Percentiles rank a stretch among this genome's conserved stretches.
phyloP scores from a whole-genome alignment of 768 basidiomycete genomes.

The Lanmaoa rubissima region DNA sequence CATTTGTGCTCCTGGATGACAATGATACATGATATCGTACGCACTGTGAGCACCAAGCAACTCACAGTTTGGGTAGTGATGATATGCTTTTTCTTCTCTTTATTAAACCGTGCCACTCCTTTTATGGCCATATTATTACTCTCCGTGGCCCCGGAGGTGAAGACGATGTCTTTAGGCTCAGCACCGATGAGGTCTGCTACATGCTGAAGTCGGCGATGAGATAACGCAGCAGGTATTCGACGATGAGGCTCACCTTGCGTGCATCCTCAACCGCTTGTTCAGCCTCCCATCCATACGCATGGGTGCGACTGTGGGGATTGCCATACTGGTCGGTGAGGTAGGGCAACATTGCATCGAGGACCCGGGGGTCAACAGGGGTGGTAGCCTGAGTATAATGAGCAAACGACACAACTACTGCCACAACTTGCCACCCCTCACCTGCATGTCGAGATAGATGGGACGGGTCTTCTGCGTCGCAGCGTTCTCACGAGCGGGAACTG shows the following conservation, averaged over 20 bases:
- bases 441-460: conserved; percentile 98
- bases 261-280: conserved; percentile 93
- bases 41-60: conserved; percentile 5
- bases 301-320: conserved; percentile 97
- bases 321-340: conserved; percentile 95
- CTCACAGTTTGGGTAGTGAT: conserved; percentile 92
- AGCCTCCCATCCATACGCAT: conserved; percentile 99
- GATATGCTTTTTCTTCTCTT: conserved; percentile 88
- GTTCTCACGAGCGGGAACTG: conserved; percentile 57
- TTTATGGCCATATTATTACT: conserved; percentile 98
- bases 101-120: conserved; percentile 93
- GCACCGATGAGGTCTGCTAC: conserved; percentile 93
- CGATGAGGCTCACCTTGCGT: conserved; percentile 56
- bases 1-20: conserved; percentile 92
- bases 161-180: conserved; percentile 91
- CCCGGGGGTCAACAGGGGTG: conserved; percentile 95
- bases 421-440: conserved; percentile 48
- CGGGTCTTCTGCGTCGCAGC: conserved; percentile 60
- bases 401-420: background rate
- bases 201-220: conserved; percentile 47
- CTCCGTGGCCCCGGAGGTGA: conserved; percentile 98
- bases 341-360: conserved; percentile 95
- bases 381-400: conserved; percentile 64
- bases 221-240: background rate
- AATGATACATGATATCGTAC: background rate